phyloP scores from a whole-genome alignment of 345 rosid species.

The Hypericum androsaemum region DNA sequence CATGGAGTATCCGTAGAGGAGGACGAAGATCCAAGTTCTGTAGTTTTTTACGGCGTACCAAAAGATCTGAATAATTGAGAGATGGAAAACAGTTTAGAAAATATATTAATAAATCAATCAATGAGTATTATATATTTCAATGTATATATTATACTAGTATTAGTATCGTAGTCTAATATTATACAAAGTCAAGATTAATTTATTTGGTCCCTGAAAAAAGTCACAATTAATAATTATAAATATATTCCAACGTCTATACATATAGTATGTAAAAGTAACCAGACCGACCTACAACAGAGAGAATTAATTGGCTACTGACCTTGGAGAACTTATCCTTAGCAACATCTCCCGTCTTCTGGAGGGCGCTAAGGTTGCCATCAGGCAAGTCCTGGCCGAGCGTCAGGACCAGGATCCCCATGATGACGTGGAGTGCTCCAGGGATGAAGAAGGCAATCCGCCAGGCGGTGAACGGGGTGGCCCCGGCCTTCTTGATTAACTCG shows the following conservation, averaged over 20 bases:
- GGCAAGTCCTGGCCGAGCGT: slow-evolving; percentile 90
- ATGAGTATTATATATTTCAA: no score
- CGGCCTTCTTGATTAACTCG: slow-evolving; percentile 39
- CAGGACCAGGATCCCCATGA: slow-evolving; percentile 65
- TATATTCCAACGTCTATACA: no score
- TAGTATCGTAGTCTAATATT: no score
- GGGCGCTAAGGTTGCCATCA: slow-evolving; percentile 61
- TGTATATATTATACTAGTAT: no score
- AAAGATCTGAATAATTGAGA: slow-evolving; percentile 43
- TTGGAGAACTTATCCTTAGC: slow-evolving; percentile 66
- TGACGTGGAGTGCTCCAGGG: slow-evolving; percentile 59
- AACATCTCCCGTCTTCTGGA: slow-evolving; percentile 66
- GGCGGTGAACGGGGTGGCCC: slow-evolving; percentile 69
- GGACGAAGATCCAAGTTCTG: slow-evolving; percentile 82
- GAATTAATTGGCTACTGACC: slow-evolving; percentile 26
- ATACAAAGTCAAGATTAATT: no score
- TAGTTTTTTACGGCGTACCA: slow-evolving; percentile 80
- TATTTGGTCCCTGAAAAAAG: no score
- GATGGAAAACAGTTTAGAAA: no score
- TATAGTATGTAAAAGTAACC: no score
- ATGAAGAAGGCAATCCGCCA: slow-evolving; percentile 88
- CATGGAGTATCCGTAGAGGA: slow-evolving; percentile 81
- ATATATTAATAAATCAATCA: no score
- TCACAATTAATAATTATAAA: no score
- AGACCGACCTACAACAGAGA: no score